Percentiles rank a stretch among this genome's conserved stretches.
Evolutionary conservation across 2,329 filamentous ascomycete genomes (phyloP).

Genomic region (Colletotrichum sansevieriae): DNA sequence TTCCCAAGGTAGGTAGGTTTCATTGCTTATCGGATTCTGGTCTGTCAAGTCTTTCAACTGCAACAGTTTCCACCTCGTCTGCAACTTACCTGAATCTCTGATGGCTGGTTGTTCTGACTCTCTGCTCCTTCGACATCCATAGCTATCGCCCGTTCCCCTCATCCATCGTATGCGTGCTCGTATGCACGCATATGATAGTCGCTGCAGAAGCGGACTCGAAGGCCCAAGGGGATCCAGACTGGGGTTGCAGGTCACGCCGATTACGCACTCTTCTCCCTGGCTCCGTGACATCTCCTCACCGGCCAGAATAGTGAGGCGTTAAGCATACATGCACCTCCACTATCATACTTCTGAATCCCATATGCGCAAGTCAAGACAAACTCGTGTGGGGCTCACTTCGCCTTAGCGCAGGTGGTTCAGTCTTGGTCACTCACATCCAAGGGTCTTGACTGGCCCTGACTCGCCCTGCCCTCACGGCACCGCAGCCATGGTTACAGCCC

Average conservation of each 20-base stretch:
- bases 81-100: background rate
- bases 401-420: background rate
- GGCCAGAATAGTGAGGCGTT: background rate
- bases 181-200: constrained; percentile 9
- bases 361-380: constrained; percentile 1
- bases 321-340: background rate
- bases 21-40: constrained; percentile 1
- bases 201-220: constrained; percentile 16
- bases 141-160: background rate
- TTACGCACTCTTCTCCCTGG: constrained; percentile 32
- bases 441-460: constrained; percentile 28
- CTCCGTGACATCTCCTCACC: background rate
- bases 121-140: constrained; percentile 1
- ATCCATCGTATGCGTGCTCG: background rate
- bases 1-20: too few relatives aligned
- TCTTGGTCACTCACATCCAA: background rate
- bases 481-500: constrained; percentile 31
- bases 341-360: background rate
- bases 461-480: constrained; percentile 24
- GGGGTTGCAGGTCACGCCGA: background rate
- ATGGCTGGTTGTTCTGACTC: constrained; percentile 5
- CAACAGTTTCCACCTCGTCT: constrained; percentile 6
- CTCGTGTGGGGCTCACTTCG: constrained; percentile 1
- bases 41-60: background rate
- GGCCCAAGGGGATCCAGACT: background rate